A percentile compares a stretch with the other conserved stretches of the same genome.
Conservation (phyloP, 305 asterid species). For the Plantago rigida region DNA sequence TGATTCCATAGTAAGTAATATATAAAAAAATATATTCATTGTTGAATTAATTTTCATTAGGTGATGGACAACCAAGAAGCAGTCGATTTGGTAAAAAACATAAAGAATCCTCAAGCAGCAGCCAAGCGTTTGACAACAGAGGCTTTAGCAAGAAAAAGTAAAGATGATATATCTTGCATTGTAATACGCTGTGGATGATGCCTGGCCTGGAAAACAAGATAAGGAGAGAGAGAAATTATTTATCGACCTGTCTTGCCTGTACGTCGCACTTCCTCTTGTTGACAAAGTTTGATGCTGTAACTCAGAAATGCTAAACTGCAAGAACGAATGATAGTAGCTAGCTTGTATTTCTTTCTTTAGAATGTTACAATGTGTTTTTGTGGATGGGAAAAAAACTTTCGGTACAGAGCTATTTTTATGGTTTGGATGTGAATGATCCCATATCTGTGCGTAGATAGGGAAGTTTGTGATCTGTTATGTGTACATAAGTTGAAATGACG, state of each 20-base stretch:
- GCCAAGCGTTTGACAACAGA: slow-evolving; percentile 65
- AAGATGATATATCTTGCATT: slow-evolving; percentile 80
- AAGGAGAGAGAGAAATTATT: slow-evolving; percentile 6
- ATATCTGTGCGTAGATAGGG: slow-evolving; percentile 5
- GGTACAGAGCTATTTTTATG: slow-evolving; percentile 18
- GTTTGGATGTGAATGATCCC: slow-evolving; percentile 25
- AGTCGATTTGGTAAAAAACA: slow-evolving; percentile 44
- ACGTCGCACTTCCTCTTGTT: slow-evolving; percentile 21
- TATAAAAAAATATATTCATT: neutral
- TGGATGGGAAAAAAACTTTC: slow-evolving; percentile 23
- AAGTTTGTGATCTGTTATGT: slow-evolving; percentile 12
- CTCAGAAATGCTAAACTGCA: slow-evolving; percentile 19
- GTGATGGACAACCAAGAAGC: slow-evolving; percentile 81
- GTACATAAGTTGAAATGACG: slow-evolving; percentile 15
- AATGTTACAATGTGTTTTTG: slow-evolving; percentile 18
- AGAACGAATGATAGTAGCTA: slow-evolving; percentile 22
- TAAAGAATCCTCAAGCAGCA: slow-evolving; percentile 68
- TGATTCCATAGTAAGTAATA: no score
- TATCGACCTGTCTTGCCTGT: slow-evolving; percentile 16
- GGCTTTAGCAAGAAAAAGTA: slow-evolving; percentile 69
- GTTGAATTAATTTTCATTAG: slow-evolving; percentile 28
- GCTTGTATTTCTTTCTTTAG: slow-evolving; percentile 19
- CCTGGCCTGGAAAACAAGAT: slow-evolving; percentile 1
- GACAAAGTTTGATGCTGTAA: slow-evolving; percentile 23
- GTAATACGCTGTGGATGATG: slow-evolving; percentile 63